These are phyloP conservation scores for Nicotiana knightiana DNA, from an alignment of 257 asterid species.

Conservation along the genomic window DNA sequence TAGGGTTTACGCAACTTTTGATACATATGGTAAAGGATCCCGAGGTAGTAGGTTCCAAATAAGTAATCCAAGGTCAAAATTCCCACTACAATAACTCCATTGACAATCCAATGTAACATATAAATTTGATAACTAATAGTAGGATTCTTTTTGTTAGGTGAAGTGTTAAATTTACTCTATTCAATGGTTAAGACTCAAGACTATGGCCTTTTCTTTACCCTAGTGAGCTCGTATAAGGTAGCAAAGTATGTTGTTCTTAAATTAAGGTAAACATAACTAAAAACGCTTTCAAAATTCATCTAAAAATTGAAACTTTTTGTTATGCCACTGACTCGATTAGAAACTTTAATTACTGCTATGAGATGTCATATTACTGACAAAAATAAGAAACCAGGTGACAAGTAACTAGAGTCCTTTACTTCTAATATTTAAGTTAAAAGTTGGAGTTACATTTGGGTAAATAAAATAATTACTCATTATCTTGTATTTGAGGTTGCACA, in stretches of 20 bases:
- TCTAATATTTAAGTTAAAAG: background rate
- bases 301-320: no score
- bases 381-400: background rate
- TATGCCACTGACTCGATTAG: background rate
- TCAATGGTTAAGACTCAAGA: background rate
- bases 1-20: slow-evolving; percentile 8
- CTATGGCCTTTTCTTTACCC: background rate
- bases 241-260: no score
- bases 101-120: background rate
- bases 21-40: slow-evolving; percentile 1
- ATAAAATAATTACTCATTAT: background rate
- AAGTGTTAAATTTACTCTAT: background rate
- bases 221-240: no score
- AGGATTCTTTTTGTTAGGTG: background rate
- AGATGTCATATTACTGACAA: background rate
- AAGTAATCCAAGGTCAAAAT: slow-evolving; percentile 5
- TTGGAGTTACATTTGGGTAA: background rate
- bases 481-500: no score
- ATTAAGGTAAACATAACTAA: no score
- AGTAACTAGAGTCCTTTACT: background rate
- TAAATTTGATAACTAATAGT: background rate
- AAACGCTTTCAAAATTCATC: background rate
- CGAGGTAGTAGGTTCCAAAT: background rate
- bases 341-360: background rate
- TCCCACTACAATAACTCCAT: background rate